Evolutionary conservation across 2,329 filamentous ascomycete genomes (phyloP).

Genomic region (Tolypocladium album): DNA sequence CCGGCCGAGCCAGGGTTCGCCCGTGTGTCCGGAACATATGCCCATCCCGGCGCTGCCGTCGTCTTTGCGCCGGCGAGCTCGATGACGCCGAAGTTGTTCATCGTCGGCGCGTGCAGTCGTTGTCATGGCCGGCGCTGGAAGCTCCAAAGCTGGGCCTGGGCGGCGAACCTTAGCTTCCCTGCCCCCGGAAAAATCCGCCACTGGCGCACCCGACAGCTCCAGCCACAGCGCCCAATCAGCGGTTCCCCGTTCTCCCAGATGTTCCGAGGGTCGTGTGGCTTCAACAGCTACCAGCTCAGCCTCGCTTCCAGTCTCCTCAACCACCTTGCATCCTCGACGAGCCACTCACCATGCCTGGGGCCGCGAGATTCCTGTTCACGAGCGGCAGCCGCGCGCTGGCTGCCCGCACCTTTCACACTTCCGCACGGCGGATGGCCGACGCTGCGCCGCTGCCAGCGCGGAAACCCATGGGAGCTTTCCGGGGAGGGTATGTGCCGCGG

Average conservation of each 20-base stretch:
- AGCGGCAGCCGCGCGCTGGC: conserved; percentile 26
- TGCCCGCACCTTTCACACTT: conserved; percentile 38
- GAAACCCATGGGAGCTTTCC: conserved; percentile 50
- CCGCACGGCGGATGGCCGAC: conserved; percentile 32
- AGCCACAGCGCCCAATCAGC: conserved; percentile 6
- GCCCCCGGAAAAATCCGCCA: conserved; percentile 9
- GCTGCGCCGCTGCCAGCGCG: conserved; percentile 40
- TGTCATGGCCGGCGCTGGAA: not conserved
- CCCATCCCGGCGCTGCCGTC: conserved; percentile 74
- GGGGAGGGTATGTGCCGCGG: conserved; percentile 41
- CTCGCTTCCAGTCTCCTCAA: not conserved
- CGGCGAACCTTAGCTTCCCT: not conserved
- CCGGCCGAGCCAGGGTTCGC: conserved; percentile 43
- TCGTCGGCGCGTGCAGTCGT: conserved; percentile 15
- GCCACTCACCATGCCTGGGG: conserved; percentile 25
- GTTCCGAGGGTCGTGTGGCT: not conserved
- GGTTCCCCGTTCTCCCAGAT: conserved; percentile 3
- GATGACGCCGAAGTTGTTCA: conserved; percentile 69
- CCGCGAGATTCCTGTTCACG: conserved; percentile 32
- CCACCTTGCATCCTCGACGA: not conserved
- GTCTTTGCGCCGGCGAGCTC: conserved; percentile 64
- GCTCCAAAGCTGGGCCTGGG: not conserved
- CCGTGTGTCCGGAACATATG: conserved; percentile 72
- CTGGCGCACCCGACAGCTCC: conserved; percentile 1
- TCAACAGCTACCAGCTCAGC: not conserved